Conservation (phyloP, 139 green algal genomes). For the Haematococcus sp. region DNA sequence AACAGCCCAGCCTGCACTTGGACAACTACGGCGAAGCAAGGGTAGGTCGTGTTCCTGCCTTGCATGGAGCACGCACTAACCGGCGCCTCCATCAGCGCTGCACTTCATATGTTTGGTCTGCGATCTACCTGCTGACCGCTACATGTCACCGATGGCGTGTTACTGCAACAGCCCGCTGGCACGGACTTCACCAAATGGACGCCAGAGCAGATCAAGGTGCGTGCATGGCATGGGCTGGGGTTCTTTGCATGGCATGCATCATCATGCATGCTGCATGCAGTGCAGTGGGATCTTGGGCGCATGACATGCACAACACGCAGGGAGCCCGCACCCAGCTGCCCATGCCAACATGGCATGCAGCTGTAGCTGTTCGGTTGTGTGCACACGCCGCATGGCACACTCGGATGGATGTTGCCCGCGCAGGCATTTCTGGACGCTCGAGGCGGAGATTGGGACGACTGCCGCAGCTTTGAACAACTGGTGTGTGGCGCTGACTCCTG, state of each 20-base stretch:
- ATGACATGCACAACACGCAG: background rate
- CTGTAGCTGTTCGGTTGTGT: too few relatives aligned
- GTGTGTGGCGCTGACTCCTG: constrained; percentile 35
- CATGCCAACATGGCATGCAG: background rate
- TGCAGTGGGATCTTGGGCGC: too few relatives aligned
- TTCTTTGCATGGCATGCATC: background rate
- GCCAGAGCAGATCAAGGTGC: constrained; percentile 57
- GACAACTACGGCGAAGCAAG: constrained; percentile 19
- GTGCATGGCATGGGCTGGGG: too few relatives aligned
- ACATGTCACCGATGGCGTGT: background rate
- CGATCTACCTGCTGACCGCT: background rate
- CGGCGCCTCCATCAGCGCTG: background rate
- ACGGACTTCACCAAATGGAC: constrained; percentile 69
- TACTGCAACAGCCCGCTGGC: background rate
- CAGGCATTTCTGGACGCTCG: constrained; percentile 70
- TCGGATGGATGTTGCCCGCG: background rate
- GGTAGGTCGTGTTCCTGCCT: too few relatives aligned
- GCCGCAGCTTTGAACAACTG: constrained; percentile 42
- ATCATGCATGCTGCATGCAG: background rate
- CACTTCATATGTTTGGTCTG: background rate
- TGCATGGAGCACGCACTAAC: too few relatives aligned
- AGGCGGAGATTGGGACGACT: constrained; percentile 78
- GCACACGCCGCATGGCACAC: background rate
- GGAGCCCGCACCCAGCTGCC: background rate
- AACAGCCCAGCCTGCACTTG: constrained; percentile 38